phyloP scores from a whole-genome alignment of 2,329 filamentous ascomycete species.

The Leptoxyphium fumago region DNA sequence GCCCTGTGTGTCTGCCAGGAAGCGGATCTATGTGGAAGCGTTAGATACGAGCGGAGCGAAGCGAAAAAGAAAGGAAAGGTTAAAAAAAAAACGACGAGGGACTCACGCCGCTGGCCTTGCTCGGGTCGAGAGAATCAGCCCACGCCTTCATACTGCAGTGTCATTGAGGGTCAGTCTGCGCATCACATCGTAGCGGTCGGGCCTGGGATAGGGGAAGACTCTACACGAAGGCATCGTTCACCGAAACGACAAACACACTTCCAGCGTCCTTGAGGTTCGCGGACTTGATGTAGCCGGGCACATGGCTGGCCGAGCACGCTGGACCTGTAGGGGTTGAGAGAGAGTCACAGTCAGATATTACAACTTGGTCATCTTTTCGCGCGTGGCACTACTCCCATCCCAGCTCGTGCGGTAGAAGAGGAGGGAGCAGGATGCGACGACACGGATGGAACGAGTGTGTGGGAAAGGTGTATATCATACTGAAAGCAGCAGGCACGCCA shows the following conservation, averaged over 20 bases:
- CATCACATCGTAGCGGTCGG: not conserved
- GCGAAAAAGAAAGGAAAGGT: not conserved
- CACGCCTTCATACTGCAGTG: slow-evolving; percentile 70
- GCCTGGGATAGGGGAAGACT: not conserved
- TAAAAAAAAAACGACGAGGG: not conserved
- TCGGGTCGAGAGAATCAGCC: slow-evolving; percentile 62
- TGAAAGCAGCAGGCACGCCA: slow-evolving; percentile 51
- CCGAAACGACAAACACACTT: slow-evolving; percentile 74
- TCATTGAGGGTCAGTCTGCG: not conserved
- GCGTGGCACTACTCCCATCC: too few species aligned
- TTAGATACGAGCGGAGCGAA: not conserved
- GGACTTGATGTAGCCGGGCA: slow-evolving; percentile 77
- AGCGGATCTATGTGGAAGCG: slow-evolving; percentile 51
- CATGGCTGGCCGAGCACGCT: slow-evolving; percentile 52
- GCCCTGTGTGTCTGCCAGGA: slow-evolving; percentile 68
- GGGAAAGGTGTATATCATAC: slow-evolving; percentile 8
- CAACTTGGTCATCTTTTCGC: not conserved
- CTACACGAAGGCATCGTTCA: slow-evolving; percentile 91
- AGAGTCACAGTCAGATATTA: not conserved
- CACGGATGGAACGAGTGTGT: too few species aligned
- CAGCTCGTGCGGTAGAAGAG: too few species aligned
- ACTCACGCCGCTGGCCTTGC: slow-evolving; percentile 60
- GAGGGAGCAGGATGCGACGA: too few species aligned
- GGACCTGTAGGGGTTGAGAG: slow-evolving; percentile 27
- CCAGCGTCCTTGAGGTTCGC: slow-evolving; percentile 65